Percentiles rank a stretch among this genome's conserved stretches.
Conservation (phyloP, 257 asterid genomes). For the Scutellaria barbata region DNA sequence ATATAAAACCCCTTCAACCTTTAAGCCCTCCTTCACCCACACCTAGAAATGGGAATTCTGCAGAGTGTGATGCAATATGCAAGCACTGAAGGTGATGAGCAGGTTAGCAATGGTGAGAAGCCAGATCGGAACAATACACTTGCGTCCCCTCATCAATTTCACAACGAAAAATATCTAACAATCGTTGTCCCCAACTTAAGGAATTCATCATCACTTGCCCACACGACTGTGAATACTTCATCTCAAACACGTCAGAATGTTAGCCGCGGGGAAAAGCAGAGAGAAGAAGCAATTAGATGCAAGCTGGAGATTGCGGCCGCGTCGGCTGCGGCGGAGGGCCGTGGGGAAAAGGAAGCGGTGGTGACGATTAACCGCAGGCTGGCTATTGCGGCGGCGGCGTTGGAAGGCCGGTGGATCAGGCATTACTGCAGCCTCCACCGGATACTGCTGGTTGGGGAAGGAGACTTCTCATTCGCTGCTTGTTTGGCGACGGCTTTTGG, state of each 20-base stretch:
- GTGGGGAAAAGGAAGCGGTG: background rate
- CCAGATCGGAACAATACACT: background rate
- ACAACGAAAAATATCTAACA: background rate
- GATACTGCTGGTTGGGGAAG: constrained; percentile 50
- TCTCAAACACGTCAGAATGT: background rate
- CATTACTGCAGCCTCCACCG: constrained; percentile 41
- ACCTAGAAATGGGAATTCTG: constrained; percentile 4
- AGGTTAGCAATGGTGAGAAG: background rate
- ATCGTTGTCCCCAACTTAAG: background rate
- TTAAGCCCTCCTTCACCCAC: background rate
- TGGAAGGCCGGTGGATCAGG: constrained; percentile 29
- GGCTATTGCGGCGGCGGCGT: no score
- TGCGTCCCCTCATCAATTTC: background rate
- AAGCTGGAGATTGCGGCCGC: no score
- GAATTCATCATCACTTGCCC: background rate
- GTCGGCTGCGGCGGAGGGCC: no score
- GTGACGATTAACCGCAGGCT: background rate
- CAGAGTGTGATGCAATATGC: background rate
- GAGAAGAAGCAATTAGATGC: no score
- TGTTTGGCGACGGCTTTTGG: constrained; percentile 38
- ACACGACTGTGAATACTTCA: background rate
- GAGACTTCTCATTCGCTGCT: constrained; percentile 48
- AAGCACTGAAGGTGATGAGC: background rate
- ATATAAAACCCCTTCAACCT: background rate
- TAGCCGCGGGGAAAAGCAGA: no score